A percentile compares a stretch with the other conserved stretches of the same genome.
These are phyloP conservation scores for Vanilla planifolia DNA, from an alignment of 106 monocot species.

Conservation along the genomic window DNA sequence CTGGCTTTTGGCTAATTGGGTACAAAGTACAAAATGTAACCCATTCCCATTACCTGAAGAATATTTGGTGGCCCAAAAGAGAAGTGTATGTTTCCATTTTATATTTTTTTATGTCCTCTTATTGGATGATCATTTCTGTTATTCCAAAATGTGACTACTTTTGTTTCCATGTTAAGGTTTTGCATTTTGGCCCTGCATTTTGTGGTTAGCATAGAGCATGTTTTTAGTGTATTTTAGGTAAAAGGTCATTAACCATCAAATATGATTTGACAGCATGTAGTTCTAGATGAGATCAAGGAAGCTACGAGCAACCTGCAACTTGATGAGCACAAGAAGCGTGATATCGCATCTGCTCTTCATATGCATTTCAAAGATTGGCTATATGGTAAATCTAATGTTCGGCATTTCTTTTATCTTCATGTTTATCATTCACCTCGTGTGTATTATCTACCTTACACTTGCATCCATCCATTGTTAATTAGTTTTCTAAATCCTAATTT, in stretches of 20 bases:
- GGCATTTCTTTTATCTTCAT: not conserved
- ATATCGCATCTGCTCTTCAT: constrained; percentile 63
- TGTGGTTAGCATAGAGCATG: too few relatives aligned
- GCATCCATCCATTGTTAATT: not conserved
- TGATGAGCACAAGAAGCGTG: constrained; percentile 58
- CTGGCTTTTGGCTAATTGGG: constrained; percentile 29
- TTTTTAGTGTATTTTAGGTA: too few relatives aligned
- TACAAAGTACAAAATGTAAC: constrained; percentile 30
- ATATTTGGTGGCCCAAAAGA: constrained; percentile 33
- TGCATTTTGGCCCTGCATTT: too few relatives aligned
- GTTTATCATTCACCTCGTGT: not conserved
- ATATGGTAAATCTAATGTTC: constrained; percentile 47
- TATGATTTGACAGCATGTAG: constrained; percentile 4
- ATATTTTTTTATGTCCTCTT: not conserved
- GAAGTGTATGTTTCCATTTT: constrained; percentile 24
- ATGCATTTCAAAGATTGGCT: constrained; percentile 86
- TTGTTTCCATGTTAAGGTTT: constrained; percentile 1
- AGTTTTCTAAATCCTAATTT: not conserved
- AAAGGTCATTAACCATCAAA: not conserved
- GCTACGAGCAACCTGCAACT: constrained; percentile 46
- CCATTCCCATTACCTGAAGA: constrained; percentile 55
- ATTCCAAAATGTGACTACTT: too few relatives aligned
- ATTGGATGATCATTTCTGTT: not conserved
- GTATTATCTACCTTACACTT: not conserved
- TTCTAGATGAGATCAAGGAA: constrained; percentile 55